Percentiles rank a stretch among this genome's conserved stretches.
phyloP scores from a whole-genome alignment of 2,329 filamentous ascomycete species.

The Paecilomyces niveus region DNA sequence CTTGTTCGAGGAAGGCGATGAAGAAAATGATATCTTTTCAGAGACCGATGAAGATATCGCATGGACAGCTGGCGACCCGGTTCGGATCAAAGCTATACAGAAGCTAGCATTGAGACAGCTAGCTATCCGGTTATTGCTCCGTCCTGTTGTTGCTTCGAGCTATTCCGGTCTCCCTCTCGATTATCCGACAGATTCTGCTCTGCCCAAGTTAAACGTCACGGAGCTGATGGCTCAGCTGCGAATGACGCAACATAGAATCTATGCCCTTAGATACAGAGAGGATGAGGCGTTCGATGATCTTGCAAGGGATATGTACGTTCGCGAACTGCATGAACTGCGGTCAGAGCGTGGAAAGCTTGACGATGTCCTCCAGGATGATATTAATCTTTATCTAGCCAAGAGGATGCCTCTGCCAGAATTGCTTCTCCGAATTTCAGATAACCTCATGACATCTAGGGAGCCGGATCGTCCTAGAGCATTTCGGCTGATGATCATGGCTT shows the following conservation, averaged over 20 bases:
- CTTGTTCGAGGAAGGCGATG: conserved; percentile 6
- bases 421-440: conserved; percentile 28
- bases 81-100: conserved; percentile 31
- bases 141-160: conserved; percentile 31
- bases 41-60: conserved; percentile 12
- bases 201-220: conserved; percentile 21
- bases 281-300: conserved; percentile 25
- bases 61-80: conserved; percentile 22
- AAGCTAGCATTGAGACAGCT: conserved; percentile 33
- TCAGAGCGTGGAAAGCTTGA: conserved; percentile 17
- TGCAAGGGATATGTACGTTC: conserved; percentile 17
- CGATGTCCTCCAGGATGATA: conserved; percentile 20
- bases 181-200: conserved; percentile 20
- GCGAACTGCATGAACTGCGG: conserved; percentile 10
- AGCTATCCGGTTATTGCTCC: conserved; percentile 31
- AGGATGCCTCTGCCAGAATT: conserved; percentile 27
- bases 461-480: conserved; percentile 29
- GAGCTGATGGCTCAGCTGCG: conserved; percentile 29
- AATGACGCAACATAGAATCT: conserved; percentile 23
- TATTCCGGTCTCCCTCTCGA: conserved; percentile 28
- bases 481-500: conserved; percentile 29
- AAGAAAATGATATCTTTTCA: conserved; percentile 11
- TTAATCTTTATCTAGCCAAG: conserved; percentile 19
- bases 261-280: conserved; percentile 17
- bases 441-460: conserved; percentile 27